These are phyloP conservation scores for Scheffersomyces parashehatae DNA, from an alignment of 1,139 yeast species.

Conservation along the genomic window DNA sequence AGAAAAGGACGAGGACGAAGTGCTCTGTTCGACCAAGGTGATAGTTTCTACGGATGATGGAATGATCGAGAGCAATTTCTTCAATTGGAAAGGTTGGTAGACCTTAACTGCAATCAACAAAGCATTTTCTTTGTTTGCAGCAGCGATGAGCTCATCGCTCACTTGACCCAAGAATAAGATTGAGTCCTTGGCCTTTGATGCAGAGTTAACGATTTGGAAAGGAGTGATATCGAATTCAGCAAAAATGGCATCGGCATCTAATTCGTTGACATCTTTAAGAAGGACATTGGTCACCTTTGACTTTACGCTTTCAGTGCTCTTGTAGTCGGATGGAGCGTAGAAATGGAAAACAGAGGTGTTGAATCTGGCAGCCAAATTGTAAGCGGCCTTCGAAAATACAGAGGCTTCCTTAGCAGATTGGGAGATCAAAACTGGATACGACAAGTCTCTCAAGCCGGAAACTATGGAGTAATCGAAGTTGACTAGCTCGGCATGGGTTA, in stretches of 20 bases:
- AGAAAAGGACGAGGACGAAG: conserved; percentile 54
- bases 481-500: conserved; percentile 60
- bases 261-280: conserved; percentile 7
- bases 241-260: conserved; percentile 26
- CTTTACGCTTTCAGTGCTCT: conserved; percentile 15
- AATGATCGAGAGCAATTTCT: conserved; percentile 47
- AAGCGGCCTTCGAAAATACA: conserved; percentile 55
- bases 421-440: conserved; percentile 65
- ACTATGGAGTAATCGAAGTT: conserved; percentile 64
- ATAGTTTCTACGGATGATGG: conserved; percentile 61
- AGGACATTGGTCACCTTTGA: conserved; percentile 15
- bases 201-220: conserved; percentile 28
- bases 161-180: conserved; percentile 65
- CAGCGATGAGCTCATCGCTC: conserved; percentile 41
- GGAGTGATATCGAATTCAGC: conserved; percentile 28
- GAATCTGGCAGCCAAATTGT: conserved; percentile 52
- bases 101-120: conserved; percentile 61
- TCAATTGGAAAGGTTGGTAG: conserved; percentile 70
- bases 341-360: conserved; percentile 70
- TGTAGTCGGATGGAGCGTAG: conserved; percentile 35
- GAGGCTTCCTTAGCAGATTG: conserved; percentile 54
- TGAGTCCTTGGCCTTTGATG: conserved; percentile 45
- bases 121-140: conserved; percentile 42
- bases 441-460: conserved; percentile 70
- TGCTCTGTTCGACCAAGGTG: conserved; percentile 64